Evolutionary conservation across 129 eudicot species (phyloP).

Genomic region (Tagetes patula): DNA sequence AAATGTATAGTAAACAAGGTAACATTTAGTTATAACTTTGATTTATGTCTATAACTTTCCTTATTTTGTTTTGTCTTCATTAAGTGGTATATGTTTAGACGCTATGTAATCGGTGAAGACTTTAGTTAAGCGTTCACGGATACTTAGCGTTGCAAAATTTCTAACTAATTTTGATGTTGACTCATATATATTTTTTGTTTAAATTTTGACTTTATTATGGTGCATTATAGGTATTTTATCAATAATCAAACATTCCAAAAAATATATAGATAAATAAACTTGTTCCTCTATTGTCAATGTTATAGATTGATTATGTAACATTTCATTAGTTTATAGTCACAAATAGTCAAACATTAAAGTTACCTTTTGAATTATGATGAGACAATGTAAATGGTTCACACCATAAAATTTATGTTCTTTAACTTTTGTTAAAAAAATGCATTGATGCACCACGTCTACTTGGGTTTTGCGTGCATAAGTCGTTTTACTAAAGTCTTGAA

Average conservation of each 20-base stretch:
- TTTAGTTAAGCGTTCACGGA: not conserved
- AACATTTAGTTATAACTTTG: not conserved
- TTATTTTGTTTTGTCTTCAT: not conserved
- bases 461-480: not conserved
- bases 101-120: not conserved
- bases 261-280: not conserved
- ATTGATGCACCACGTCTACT: not conserved
- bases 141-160: not conserved
- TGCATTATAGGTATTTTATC: not conserved
- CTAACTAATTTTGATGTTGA: not conserved
- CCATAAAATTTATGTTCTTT: not conserved
- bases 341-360: slow-evolving; percentile 4
- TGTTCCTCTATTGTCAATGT: not conserved
- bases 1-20: not conserved
- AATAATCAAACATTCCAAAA: not conserved
- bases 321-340: not conserved
- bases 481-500: not conserved
- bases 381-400: not conserved
- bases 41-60: not conserved
- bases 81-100: not conserved
- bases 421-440: not conserved
- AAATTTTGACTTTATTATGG: not conserved
- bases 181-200: not conserved
- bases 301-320: not conserved
- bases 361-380: not conserved